Percentiles rank a stretch among this genome's conserved stretches.
Conservation (phyloP, 495 filamentous ascomycete genomes). For the Umbilicaria muhlenbergii region DNA sequence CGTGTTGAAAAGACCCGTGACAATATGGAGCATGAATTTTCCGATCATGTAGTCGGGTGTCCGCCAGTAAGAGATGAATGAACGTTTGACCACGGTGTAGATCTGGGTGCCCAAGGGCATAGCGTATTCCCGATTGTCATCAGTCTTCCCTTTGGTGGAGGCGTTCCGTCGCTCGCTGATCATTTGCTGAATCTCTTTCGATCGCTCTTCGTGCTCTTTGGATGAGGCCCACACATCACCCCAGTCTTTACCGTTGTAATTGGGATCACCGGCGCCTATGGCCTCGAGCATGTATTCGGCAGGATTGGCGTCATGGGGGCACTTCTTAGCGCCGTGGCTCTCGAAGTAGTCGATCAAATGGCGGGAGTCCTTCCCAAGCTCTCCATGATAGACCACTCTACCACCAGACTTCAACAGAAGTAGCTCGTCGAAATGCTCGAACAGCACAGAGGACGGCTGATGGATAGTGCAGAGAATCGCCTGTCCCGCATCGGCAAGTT, state of each 20-base stretch:
- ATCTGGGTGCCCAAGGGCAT: constrained; percentile 43
- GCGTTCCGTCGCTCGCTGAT: constrained; percentile 20
- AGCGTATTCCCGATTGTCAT: constrained; percentile 37
- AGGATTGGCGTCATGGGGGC: constrained; percentile 40
- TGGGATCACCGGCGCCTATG: constrained; percentile 47
- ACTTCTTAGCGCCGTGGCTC: constrained; percentile 41
- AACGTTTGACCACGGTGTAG: constrained; percentile 29
- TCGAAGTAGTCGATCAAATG: constrained; percentile 49
- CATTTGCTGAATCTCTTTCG: constrained; percentile 31
- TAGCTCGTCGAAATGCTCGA: constrained; percentile 63
- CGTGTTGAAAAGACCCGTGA: constrained; percentile 44
- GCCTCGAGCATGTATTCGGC: constrained; percentile 58
- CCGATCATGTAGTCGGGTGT: constrained; percentile 43
- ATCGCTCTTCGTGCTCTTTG: constrained; percentile 24
- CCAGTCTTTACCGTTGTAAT: constrained; percentile 47
- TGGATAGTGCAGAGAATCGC: constrained; percentile 89
- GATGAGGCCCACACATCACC: constrained; percentile 41
- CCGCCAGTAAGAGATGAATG: constrained; percentile 44
- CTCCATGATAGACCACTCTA: constrained; percentile 48
- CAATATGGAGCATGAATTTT: constrained; percentile 60
- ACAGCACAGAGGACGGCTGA: constrained; percentile 65
- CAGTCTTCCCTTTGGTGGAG: constrained; percentile 17
- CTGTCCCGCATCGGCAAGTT: constrained; percentile 68
- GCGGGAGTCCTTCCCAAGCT: constrained; percentile 36
- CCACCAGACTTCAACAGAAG: constrained; percentile 51